Conservation (phyloP, 257 asterid genomes). For the Forsythia viridissima region DNA sequence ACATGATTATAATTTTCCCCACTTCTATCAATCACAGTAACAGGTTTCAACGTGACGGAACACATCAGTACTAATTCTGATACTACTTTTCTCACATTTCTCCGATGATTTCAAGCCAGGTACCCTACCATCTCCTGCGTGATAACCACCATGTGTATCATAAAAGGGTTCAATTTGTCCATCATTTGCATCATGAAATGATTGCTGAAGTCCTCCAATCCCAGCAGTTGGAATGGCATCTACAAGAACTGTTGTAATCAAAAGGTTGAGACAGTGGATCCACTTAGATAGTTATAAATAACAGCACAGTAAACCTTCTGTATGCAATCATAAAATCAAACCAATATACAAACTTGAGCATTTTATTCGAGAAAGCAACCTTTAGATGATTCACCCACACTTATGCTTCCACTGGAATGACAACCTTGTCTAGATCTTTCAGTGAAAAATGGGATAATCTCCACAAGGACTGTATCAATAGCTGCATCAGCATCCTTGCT, state of each 20-base stretch:
- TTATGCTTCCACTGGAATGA: slow-evolving; percentile 28
- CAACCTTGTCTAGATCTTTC: slow-evolving; percentile 33
- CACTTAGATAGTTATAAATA: background rate
- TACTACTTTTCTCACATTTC: slow-evolving; percentile 16
- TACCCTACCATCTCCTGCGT: slow-evolving; percentile 20
- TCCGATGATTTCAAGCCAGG: slow-evolving; percentile 21
- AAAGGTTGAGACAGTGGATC: background rate
- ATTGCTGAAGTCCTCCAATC: slow-evolving; percentile 24
- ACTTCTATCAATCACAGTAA: slow-evolving; percentile 29
- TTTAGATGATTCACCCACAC: slow-evolving; percentile 25
- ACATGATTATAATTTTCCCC: slow-evolving; percentile 19
- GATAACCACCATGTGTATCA: slow-evolving; percentile 30
- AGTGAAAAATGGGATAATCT: slow-evolving; percentile 61
- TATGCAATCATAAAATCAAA: slow-evolving; percentile 5
- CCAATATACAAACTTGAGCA: background rate
- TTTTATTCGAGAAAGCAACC: slow-evolving; percentile 34
- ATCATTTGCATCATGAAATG: slow-evolving; percentile 33
- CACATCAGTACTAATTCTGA: slow-evolving; percentile 11
- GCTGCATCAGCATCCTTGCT: slow-evolving; percentile 66
- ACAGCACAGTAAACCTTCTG: slow-evolving; percentile 12
- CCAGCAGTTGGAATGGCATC: slow-evolving; percentile 16
- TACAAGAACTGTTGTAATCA: slow-evolving; percentile 22
- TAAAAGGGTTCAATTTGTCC: slow-evolving; percentile 23
- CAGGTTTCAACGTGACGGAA: slow-evolving; percentile 26
- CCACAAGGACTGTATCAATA: slow-evolving; percentile 63